Evolutionary conservation across 352 stramenopile species (phyloP), one percentile per base, ranked within the genome.

Genomic region (Phytophthora kernoviae): DNA sequence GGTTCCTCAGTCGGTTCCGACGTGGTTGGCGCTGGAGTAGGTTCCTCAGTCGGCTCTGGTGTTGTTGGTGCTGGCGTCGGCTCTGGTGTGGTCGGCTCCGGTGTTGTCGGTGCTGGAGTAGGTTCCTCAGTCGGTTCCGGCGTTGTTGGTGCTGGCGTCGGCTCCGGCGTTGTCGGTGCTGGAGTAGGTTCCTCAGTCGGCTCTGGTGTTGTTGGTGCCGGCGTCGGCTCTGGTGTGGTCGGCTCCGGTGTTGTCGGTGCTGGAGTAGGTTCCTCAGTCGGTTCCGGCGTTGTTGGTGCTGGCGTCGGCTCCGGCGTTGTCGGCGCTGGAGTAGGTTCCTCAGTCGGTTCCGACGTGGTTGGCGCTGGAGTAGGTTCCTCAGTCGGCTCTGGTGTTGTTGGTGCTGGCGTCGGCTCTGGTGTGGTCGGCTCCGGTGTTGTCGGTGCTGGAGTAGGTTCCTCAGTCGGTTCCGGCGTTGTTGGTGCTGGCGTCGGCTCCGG

Each of bases 231-330:
- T 21, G 21, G 33, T 1, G 49, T 57, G 4, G 27, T 49, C 21
- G 51, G 40, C 11, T 18, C 22, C 5, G 53, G 53, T 0, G 53
- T 60, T 15, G 21, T 44, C 32, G 52, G 52, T 3, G 22, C 22
- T 1, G 21, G 17, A 2, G 53, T 60, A 3, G 41, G 33, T 1
- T 40, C 33, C 2, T 41, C 9, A 34, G 53, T 17, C 4, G 15
- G 15, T 15, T 10, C 27, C 7, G 37, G 17, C 14, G 39, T 48
- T 6, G 39, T 27, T n/a, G 46, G 39, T 7, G 15, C 8, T 2
- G 48, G 27, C 17, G 48, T 40, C 8, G 15, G 33, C 33, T 40
- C n/a, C 18, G 39, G 39, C 39, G 15, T 45, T 4, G 39, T 21
- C n/a, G 27, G 8, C 5, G 10, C 21, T 8, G 52, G 42, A 22